Evolutionary conservation across 192 early-diverging fungal species (phyloP), one percentile per base, ranked within the genome.

Genomic region (Coemansia sp.): DNA sequence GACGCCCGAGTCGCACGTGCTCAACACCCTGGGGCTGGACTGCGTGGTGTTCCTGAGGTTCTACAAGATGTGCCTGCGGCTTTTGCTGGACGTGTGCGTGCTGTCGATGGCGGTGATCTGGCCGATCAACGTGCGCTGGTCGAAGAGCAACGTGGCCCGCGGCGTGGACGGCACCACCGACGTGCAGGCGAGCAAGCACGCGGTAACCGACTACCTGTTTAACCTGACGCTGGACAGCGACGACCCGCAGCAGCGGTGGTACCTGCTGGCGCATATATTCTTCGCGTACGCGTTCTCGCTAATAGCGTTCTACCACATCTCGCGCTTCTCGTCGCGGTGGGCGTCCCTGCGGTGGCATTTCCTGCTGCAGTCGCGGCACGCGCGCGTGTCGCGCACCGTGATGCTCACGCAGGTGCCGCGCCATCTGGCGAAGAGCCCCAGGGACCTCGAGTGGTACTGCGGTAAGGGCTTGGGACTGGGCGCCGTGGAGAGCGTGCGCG

Each of bases 331-430:
- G 48, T 81, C 70, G 11, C 69, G 69, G 9, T 81, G 69, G 67
- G 66, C 73, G 14, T 75, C 79, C 14, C 58, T 81, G 51, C 79
- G 79, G 21, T 81, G 79, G 79, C 79, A 81, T 40, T 81, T 76
- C 53, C 64, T 81, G 42, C 67, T 75, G 65, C 73, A 71, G 43
- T 75, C 73, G 52, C 57, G 69, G 0, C 72, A 71, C 37, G 69
- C 79, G 5, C 55, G 67, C 15, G 79, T 73, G 0, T 71, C 87
- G 11, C 84, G 88, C 19, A 87, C 86, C 10, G 81, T 91, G 13
- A 84, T 91, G 81, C 77, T 91, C 6, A 83, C 84, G 0, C 84
- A 83, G 3, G 73, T 91, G 24, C 89, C 89, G 4, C 51, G 81
- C 0, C 73, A 77, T 25, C 38, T 77, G 60, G 73, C 73, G 4